Conservation (phyloP, 345 rosid genomes). For the Eucalyptus cloeziana region DNA sequence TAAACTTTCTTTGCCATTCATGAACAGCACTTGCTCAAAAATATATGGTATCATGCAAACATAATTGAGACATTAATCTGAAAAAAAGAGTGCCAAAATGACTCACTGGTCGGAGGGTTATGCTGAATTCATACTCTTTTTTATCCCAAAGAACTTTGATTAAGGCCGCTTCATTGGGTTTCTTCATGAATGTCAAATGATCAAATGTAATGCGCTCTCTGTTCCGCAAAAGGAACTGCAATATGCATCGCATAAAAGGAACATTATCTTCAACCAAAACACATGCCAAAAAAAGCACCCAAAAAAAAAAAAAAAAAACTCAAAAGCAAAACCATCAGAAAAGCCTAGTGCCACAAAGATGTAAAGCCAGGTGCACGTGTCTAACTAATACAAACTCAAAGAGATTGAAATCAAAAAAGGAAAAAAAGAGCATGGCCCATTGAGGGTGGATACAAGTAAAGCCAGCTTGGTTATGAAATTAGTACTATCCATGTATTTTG, state of each 20-base stretch:
- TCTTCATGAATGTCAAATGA: conserved; percentile 86
- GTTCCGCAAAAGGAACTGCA: conserved; percentile 73
- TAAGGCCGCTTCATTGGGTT: conserved; percentile 53
- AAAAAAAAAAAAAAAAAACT: too few species aligned
- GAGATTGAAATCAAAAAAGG: background rate
- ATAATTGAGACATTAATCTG: background rate
- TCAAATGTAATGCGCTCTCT: conserved; percentile 80
- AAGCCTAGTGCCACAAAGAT: background rate
- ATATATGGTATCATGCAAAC: background rate
- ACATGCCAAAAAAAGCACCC: background rate
- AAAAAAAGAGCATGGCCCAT: background rate
- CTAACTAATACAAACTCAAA: background rate
- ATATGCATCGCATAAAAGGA: background rate
- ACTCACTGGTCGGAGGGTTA: conserved; percentile 60
- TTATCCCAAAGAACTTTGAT: conserved; percentile 59
- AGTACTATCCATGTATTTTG: background rate
- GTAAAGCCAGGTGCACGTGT: background rate
- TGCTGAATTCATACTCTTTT: conserved; percentile 20
- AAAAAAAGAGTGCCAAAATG: background rate
- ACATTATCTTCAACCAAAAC: background rate
- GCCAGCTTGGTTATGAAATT: background rate
- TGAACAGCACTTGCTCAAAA: background rate
- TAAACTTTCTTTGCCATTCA: background rate
- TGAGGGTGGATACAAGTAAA: background rate
- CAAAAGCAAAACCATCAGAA: background rate